Base-by-base conservation (phyloP, 1,139 yeast species). In the Magnusiomyces tetraspermus region DNA sequence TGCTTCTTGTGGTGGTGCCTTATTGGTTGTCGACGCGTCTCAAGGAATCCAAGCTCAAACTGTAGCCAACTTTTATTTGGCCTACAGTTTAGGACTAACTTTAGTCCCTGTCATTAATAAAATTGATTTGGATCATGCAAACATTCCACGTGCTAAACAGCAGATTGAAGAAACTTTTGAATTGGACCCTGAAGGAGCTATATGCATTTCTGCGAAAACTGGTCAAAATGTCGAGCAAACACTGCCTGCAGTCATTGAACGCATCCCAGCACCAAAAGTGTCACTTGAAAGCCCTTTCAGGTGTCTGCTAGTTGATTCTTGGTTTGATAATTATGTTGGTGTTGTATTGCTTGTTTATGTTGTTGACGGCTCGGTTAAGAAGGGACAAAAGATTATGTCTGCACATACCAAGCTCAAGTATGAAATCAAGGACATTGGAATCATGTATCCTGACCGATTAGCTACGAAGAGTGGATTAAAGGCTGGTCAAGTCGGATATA, bases 21-120 rank as follows among this genome's bases (percentile, higher is more conserved):
- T 92, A 49, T 68, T 92, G 47, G 70, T 92, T 24, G 96, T 92
- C 1, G 98, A 92, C 72, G 97, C 97, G 1, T 77, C 92, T 1
- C 97, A 92, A 64, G 98, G 98, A 49, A 89, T 92, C 3, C 97
- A 89, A 66, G 97, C 98, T 0, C 98, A 92, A 66, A 92, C 98
- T 0, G 97, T 92, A 10, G 97, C 98, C 40, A 92, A 92, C 66
- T 90, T 87, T 67, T 87, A 84, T 63, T 74, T 90, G 54, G 98
- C 98, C 0, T 85, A 85, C 64, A 83, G 92, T 56, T 77, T 88
- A 80, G 88, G 85, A 11, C 75, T 92, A 59, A 82, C 83, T 59
- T 72, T 92, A 60, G 76, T 92, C 1, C 98, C 98, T 0, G 87
- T 92, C 13, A 85, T 92, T 50, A 92, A 92, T 70, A 92, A 92